phyloP scores from a whole-genome alignment of 306 rosid genomes.

The Crotalaria pallida region DNA sequence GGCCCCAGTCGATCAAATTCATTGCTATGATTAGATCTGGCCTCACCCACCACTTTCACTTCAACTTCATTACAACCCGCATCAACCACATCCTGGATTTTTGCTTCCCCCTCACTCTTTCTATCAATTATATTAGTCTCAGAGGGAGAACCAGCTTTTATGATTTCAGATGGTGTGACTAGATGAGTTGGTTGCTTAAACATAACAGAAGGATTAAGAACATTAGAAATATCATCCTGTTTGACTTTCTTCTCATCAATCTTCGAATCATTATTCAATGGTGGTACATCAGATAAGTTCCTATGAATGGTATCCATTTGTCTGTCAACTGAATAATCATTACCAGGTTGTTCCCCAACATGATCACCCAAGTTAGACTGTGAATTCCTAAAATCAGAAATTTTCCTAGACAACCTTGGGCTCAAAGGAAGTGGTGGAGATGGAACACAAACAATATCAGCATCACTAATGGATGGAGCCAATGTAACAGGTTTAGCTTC shows the following conservation, averaged over 20 bases:
- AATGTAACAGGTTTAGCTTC: conserved; percentile 56
- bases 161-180: conserved; percentile 81
- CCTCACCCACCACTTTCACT: conserved; percentile 78
- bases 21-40: conserved; percentile 51
- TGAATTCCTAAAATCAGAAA: conserved; percentile 76
- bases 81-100: conserved; percentile 67
- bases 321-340: conserved; percentile 69
- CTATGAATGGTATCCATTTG: conserved; percentile 51
- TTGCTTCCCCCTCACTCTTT: conserved; percentile 62
- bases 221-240: conserved; percentile 66
- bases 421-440: conserved; percentile 81
- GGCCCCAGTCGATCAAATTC: conserved; percentile 54
- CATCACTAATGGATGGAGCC: conserved; percentile 52
- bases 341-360: conserved; percentile 55
- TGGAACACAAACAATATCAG: conserved; percentile 57
- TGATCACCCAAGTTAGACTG: conserved; percentile 52
- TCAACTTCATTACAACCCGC: conserved; percentile 68
- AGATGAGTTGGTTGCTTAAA: conserved; percentile 94
- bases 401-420: conserved; percentile 74
- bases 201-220: conserved; percentile 48
- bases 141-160: conserved; percentile 68
- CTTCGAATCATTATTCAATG: conserved; percentile 46
- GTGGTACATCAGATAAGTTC: conserved; percentile 54
- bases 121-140: conserved; percentile 56
- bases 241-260: conserved; percentile 53